Conservation (phyloP, 768 basidiomycete genomes). For the Sutorius australiensis region DNA sequence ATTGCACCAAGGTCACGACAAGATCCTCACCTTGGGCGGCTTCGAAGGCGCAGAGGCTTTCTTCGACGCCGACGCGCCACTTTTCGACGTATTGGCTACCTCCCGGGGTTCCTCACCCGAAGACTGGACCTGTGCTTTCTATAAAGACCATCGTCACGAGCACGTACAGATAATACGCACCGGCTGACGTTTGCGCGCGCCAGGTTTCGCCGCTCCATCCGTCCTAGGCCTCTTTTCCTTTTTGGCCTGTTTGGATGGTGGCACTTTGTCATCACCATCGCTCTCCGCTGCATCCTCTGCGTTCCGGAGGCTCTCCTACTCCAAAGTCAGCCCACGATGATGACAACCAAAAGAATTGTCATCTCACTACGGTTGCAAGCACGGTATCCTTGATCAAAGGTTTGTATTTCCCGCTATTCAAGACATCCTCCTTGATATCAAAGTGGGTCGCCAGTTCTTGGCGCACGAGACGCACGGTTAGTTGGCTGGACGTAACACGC, state of each 20-base stretch:
- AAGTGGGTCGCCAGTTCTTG: conserved; percentile 46
- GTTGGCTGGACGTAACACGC: conserved; percentile 15
- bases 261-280: not conserved
- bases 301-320: conserved; percentile 9
- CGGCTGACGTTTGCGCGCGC: conserved; percentile 9
- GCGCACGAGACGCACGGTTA: conserved; percentile 51
- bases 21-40: conserved; percentile 9
- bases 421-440: conserved; percentile 39
- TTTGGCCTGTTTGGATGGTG: not conserved
- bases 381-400: conserved; percentile 38
- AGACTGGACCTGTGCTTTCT: not conserved
- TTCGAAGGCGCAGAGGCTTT: conserved; percentile 9
- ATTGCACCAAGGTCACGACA: not conserved
- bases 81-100: conserved; percentile 1
- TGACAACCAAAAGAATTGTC: not conserved
- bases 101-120: not conserved
- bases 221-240: conserved; percentile 17
- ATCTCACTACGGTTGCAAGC: conserved; percentile 13
- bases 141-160: not conserved
- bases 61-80: conserved; percentile 5
- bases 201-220: not conserved
- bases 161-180: conserved; percentile 7
- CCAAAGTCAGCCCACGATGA: not conserved
- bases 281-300: conserved; percentile 1
- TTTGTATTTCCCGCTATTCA: conserved; percentile 46